Percentiles rank a stretch among this genome's conserved stretches.
phyloP scores from a whole-genome alignment of 2,329 filamentous ascomycete genomes.

The Diaporthe citriasiana region DNA sequence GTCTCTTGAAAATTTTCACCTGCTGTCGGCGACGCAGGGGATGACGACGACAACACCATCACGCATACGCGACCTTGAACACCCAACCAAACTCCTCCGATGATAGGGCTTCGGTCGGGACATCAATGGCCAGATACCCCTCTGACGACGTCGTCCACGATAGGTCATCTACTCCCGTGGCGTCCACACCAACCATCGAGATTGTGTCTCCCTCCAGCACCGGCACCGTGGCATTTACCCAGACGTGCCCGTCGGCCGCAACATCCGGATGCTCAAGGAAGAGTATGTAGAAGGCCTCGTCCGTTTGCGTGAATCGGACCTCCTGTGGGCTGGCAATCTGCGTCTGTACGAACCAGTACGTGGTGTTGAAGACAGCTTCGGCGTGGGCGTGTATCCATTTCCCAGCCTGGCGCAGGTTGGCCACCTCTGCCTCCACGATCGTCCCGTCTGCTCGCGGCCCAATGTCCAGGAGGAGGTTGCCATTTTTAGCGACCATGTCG shows the following conservation, averaged over 20 bases:
- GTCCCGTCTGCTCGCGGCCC: slow-evolving; percentile 69
- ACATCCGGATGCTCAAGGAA: slow-evolving; percentile 53
- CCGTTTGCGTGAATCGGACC: slow-evolving; percentile 61
- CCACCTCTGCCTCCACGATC: slow-evolving; percentile 63
- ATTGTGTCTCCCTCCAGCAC: slow-evolving; percentile 58
- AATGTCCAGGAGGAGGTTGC: slow-evolving; percentile 69
- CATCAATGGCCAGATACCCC: slow-evolving; percentile 48
- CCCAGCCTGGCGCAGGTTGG: slow-evolving; percentile 64
- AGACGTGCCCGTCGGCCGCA: slow-evolving; percentile 50
- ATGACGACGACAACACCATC: slow-evolving; percentile 11
- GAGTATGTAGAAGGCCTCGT: slow-evolving; percentile 62
- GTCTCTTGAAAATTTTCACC: not conserved
- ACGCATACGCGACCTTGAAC: slow-evolving; percentile 56
- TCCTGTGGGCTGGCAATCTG: slow-evolving; percentile 52
- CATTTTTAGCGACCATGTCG: slow-evolving; percentile 68
- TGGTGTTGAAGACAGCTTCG: slow-evolving; percentile 71
- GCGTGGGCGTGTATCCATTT: slow-evolving; percentile 66
- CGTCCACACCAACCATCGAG: slow-evolving; percentile 56
- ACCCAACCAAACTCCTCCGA: slow-evolving; percentile 57
- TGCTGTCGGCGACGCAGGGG: not conserved
- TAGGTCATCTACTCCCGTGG: slow-evolving; percentile 21
- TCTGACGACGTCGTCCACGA: slow-evolving; percentile 40
- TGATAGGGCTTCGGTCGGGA: slow-evolving; percentile 49
- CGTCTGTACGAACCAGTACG: slow-evolving; percentile 63
- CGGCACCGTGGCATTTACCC: slow-evolving; percentile 58